phyloP scores from a whole-genome alignment of 805 yeast genomes.

The Pichia cabralensis region DNA sequence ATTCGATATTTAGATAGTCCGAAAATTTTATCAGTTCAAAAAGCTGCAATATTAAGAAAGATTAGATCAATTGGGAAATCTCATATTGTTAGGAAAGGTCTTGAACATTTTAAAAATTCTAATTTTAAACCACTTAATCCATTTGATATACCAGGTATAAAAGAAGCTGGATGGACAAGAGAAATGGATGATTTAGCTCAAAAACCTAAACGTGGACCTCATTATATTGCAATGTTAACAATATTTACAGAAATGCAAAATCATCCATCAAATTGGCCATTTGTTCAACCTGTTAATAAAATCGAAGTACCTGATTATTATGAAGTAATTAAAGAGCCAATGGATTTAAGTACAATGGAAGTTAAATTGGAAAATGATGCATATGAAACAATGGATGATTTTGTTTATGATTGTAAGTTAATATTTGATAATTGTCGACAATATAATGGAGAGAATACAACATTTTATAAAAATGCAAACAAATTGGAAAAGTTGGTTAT shows the following conservation, averaged over 20 bases:
- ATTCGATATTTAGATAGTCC: conserved; percentile 83
- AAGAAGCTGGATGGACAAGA: conserved; percentile 95
- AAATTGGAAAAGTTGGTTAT: conserved; percentile 86
- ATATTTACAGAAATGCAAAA: conserved; percentile 80
- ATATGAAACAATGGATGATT: conserved; percentile 84
- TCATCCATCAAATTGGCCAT: conserved; percentile 98
- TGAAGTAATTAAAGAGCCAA: conserved; percentile 93
- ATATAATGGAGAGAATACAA: conserved; percentile 89
- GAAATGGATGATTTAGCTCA: conserved; percentile 97
- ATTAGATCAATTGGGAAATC: conserved; percentile 72
- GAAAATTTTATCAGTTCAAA: conserved; percentile 76
- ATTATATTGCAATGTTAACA: conserved; percentile 87
- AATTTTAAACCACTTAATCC: conserved; percentile 58
- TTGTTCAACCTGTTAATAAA: conserved; percentile 81
- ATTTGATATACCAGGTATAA: conserved; percentile 75
- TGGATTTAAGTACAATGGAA: conserved; percentile 96
- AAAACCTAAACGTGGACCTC: conserved; percentile 89
- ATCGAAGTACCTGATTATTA: conserved; percentile 96
- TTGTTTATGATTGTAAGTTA: conserved; percentile 77
- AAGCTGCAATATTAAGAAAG: conserved; percentile 82
- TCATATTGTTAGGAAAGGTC: conserved; percentile 73
- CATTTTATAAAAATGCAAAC: conserved; percentile 90
- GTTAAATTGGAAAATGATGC: conserved; percentile 84
- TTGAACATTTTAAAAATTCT: conserved; percentile 52
- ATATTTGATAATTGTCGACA: conserved; percentile 86